Evolutionary conservation across 129 eudicot genomes (phyloP).

Genomic region (Dittrichia graveolens): DNA sequence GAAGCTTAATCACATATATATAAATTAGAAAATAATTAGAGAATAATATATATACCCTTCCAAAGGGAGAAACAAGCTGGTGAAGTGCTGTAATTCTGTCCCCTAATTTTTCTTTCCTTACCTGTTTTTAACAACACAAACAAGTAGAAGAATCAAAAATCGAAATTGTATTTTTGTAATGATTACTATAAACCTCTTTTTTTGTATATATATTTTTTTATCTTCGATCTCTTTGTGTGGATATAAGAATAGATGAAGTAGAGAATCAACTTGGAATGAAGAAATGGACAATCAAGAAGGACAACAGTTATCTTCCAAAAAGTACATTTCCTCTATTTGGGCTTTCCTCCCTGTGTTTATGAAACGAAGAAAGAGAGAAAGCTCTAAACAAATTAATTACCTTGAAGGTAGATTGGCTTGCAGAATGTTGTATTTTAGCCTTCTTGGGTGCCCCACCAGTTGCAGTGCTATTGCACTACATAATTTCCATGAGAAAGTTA

Average conservation of each 20-base stretch:
- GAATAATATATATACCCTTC: constrained; percentile 63
- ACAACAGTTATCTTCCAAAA: constrained; percentile 45
- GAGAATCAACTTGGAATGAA: constrained; percentile 34
- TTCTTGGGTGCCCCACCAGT: constrained; percentile 79
- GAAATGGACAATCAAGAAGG: constrained; percentile 43
- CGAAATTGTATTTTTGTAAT: constrained; percentile 44
- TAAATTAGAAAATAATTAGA: constrained; percentile 1
- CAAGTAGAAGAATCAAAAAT: constrained; percentile 43
- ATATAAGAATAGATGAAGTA: constrained; percentile 40
- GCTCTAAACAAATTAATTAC: constrained; percentile 40
- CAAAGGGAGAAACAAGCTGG: constrained; percentile 95
- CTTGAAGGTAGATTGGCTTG: constrained; percentile 53
- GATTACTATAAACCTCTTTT: constrained; percentile 22
- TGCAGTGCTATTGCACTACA: constrained; percentile 79
- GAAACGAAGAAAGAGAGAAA: constrained; percentile 24
- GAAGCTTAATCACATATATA: not conserved
- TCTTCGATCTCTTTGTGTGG: constrained; percentile 36
- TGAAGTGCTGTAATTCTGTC: constrained; percentile 95
- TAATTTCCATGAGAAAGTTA: constrained; percentile 4
- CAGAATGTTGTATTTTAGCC: constrained; percentile 77
- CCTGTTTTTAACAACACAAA: constrained; percentile 56
- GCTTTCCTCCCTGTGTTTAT: constrained; percentile 26
- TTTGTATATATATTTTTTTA: constrained; percentile 17
- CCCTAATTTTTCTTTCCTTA: constrained; percentile 91
- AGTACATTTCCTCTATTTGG: constrained; percentile 23